phyloP scores from a whole-genome alignment of 2,329 filamentous ascomycete genomes.

The Colletotrichum filicis region DNA sequence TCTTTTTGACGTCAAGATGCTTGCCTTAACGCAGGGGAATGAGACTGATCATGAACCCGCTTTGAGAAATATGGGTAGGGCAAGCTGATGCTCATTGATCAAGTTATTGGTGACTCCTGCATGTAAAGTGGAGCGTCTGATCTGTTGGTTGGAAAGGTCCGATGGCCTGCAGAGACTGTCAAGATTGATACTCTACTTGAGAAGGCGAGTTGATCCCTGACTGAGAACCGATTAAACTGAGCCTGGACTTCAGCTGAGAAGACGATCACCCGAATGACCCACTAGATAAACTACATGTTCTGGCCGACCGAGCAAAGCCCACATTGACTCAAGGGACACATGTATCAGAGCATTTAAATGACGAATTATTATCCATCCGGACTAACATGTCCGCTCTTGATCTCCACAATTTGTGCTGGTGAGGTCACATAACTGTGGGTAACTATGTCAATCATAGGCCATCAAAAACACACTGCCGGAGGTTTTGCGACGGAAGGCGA shows the following conservation, averaged over 20 bases:
- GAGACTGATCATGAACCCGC: neutral
- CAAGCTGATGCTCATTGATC: neutral
- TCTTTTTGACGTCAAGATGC: constrained; percentile 17
- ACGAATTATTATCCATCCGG: neutral
- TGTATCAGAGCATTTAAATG: neutral
- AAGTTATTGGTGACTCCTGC: neutral
- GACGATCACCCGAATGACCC: neutral
- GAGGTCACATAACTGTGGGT: constrained; percentile 5
- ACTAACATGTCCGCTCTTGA: constrained; percentile 4
- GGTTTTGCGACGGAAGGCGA: neutral
- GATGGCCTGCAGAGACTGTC: neutral
- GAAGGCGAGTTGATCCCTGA: neutral
- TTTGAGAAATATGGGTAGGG: too few relatives aligned
- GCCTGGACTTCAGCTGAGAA: neutral
- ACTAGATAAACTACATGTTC: constrained; percentile 6
- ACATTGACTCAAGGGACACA: neutral
- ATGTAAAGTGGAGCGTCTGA: neutral
- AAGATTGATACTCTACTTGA: too few relatives aligned
- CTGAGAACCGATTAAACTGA: neutral
- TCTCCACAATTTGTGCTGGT: neutral
- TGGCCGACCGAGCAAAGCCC: neutral
- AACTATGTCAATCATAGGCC: neutral
- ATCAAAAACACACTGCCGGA: neutral
- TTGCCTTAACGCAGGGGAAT: neutral
- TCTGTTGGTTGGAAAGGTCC: neutral